phyloP scores from a whole-genome alignment of 1,139 yeast genomes.

The Arxiozyma slooffiae region DNA sequence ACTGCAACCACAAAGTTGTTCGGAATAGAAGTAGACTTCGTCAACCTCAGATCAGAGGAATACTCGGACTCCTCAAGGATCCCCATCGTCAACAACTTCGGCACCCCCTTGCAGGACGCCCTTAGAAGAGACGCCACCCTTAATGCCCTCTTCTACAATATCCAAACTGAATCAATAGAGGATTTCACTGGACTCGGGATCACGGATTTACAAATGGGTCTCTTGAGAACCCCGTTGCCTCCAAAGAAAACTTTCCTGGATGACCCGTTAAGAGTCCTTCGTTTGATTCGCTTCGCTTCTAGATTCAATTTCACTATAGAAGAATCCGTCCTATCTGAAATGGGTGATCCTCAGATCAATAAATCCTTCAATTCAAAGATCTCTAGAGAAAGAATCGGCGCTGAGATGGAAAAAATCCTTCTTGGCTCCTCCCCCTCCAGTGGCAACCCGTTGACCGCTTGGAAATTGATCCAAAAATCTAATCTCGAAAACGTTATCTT shows the following conservation, averaged over 20 bases:
- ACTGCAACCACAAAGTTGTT: slow-evolving; percentile 86
- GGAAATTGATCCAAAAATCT: slow-evolving; percentile 47
- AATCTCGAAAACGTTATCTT: slow-evolving; percentile 54
- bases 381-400: slow-evolving; percentile 84
- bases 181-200: slow-evolving; percentile 76
- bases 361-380: slow-evolving; percentile 59
- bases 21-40: slow-evolving; percentile 82
- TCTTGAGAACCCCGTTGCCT: slow-evolving; percentile 77
- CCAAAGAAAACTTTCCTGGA: slow-evolving; percentile 81
- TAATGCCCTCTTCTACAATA: slow-evolving; percentile 81
- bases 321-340: slow-evolving; percentile 48
- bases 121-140: slow-evolving; percentile 88
- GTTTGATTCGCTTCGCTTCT: slow-evolving; percentile 78
- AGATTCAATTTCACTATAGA: slow-evolving; percentile 65
- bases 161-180: slow-evolving; percentile 58
- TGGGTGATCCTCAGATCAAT: slow-evolving; percentile 52
- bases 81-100: slow-evolving; percentile 62
- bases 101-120: slow-evolving; percentile 90
- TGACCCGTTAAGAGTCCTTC: slow-evolving; percentile 82
- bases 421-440: no score
- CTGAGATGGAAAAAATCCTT: slow-evolving; percentile 72
- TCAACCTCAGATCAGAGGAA: slow-evolving; percentile 77
- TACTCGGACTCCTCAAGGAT: slow-evolving; percentile 76
- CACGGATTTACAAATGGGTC: slow-evolving; percentile 55
- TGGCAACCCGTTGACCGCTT: slow-evolving; percentile 52